A percentile compares a stretch with the other conserved stretches of the same genome.
phyloP scores from a whole-genome alignment of 2,329 filamentous ascomycete genomes.

The Exophiala dermatitidis region DNA sequence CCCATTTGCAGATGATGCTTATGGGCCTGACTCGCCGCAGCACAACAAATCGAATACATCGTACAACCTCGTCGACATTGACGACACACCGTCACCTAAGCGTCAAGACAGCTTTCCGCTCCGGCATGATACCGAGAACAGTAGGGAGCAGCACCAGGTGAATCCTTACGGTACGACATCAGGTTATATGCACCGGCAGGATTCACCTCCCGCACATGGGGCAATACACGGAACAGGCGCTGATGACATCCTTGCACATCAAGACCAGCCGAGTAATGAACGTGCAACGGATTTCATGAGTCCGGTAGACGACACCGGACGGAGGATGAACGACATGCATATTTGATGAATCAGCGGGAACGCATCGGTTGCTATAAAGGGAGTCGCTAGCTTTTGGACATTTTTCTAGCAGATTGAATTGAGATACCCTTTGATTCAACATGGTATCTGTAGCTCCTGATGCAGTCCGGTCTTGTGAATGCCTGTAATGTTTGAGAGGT shows the following conservation, averaged over 20 bases:
- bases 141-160: conserved; percentile 11
- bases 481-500: no score
- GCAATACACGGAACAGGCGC: conserved; percentile 21
- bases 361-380: background rate
- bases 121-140: conserved; percentile 6
- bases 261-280: background rate
- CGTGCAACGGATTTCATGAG: conserved; percentile 9
- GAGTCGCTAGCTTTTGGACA: background rate
- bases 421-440: background rate
- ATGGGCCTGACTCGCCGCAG: conserved; percentile 7
- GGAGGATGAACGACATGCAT: conserved; percentile 20
- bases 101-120: conserved; percentile 11
- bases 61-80: conserved; percentile 14
- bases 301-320: conserved; percentile 14
- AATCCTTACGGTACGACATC: conserved; percentile 15
- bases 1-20: conserved; percentile 25
- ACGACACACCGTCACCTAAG: conserved; percentile 13
- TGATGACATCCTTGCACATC: background rate
- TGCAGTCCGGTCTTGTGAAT: no score
- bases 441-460: no score
- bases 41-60: conserved; percentile 11
- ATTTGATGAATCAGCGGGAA: conserved; percentile 8
- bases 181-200: conserved; percentile 21
- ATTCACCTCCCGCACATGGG: conserved; percentile 18
- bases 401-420: background rate